These are phyloP conservation scores for Spergularia bocconei DNA, from an alignment of 148 eudicot genomes.

Conservation along the genomic window DNA sequence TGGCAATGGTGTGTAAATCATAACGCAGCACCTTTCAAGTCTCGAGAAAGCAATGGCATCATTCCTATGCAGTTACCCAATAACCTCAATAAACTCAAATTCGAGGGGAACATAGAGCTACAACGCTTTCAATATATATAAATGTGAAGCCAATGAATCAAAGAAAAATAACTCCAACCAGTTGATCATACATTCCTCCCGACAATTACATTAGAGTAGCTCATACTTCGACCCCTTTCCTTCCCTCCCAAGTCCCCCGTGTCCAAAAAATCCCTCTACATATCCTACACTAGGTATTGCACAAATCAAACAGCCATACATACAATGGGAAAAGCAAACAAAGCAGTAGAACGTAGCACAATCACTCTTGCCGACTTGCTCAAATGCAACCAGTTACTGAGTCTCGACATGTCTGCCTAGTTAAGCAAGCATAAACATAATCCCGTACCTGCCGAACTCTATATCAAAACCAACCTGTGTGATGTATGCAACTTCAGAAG, in stretches of 20 bases:
- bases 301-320: constrained; percentile 41
- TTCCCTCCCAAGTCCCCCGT: not conserved
- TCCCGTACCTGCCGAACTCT: not conserved
- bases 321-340: constrained; percentile 30
- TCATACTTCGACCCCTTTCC: not conserved
- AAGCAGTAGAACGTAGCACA: constrained; percentile 5
- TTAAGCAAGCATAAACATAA: constrained; percentile 5
- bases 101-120: constrained; percentile 8
- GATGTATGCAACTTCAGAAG: constrained; percentile 14
- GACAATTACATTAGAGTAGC: constrained; percentile 26
- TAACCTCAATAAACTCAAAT: not conserved
- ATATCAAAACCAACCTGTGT: constrained; percentile 13
- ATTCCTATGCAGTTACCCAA: no score
- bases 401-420: not conserved
- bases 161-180: not conserved
- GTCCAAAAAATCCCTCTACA: constrained; percentile 26
- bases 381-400: constrained; percentile 14
- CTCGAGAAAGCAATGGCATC: no score
- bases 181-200: constrained; percentile 13
- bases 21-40: no score
- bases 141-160: constrained; percentile 12
- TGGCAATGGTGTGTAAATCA: no score
- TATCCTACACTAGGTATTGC: constrained; percentile 23
- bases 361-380: constrained; percentile 25
- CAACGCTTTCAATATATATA: constrained; percentile 10